Evolutionary conservation across 306 rosid species (phyloP).

Genomic region (Echinosophora koreensis): DNA sequence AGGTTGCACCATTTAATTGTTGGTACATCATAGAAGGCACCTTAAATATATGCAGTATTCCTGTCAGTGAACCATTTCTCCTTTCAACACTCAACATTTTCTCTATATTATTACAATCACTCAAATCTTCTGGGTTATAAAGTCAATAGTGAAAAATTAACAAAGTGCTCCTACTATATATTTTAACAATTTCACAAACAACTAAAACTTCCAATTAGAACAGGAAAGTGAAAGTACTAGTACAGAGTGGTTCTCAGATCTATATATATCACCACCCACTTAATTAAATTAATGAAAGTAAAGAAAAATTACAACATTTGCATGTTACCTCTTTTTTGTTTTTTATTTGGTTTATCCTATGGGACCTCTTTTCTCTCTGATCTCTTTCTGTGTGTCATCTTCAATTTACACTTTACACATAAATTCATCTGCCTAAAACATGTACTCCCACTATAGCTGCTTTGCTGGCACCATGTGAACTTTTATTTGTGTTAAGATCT

Average conservation of each 20-base stretch:
- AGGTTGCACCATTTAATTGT: too few species aligned
- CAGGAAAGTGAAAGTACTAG: slow-evolving; percentile 25
- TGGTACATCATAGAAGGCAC: too few species aligned
- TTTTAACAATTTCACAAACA: slow-evolving; percentile 8
- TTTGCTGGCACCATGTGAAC: slow-evolving; percentile 67
- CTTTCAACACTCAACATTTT: slow-evolving; percentile 20
- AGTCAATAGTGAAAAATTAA: slow-evolving; percentile 28
- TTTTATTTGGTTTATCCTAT: slow-evolving; percentile 26
- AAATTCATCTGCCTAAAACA: slow-evolving; percentile 35
- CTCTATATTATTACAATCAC: background rate
- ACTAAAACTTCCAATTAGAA: slow-evolving; percentile 20
- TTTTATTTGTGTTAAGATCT: slow-evolving; percentile 33
- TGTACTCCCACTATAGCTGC: slow-evolving; percentile 55
- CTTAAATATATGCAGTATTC: slow-evolving; percentile 21
- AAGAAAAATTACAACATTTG: slow-evolving; percentile 49
- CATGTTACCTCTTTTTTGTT: slow-evolving; percentile 38
- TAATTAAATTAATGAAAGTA: slow-evolving; percentile 15
- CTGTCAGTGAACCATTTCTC: background rate
- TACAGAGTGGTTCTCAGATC: slow-evolving; percentile 36
- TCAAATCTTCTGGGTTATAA: background rate
- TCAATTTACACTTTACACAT: slow-evolving; percentile 51
- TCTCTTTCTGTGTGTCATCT: slow-evolving; percentile 36
- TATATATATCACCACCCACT: slow-evolving; percentile 32
- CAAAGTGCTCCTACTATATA: background rate
- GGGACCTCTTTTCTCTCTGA: slow-evolving; percentile 45